Percentiles rank a stretch among this genome's conserved stretches.
Evolutionary conservation across 495 filamentous ascomycete species (phyloP).

Genomic region (Penicillium macrosclerotiorum): DNA sequence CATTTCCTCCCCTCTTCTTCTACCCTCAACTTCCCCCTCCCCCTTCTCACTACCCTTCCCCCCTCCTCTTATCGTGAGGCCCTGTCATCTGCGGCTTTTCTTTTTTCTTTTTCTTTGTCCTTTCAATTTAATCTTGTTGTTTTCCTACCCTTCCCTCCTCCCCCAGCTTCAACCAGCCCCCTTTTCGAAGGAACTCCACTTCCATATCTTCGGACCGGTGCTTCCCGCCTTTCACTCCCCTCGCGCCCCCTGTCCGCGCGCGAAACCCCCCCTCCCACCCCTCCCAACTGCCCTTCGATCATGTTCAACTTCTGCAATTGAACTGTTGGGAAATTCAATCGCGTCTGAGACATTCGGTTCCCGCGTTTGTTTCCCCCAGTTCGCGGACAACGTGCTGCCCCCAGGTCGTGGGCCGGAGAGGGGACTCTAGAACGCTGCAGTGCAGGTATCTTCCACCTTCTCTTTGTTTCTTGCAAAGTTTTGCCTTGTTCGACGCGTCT

Average conservation of each 20-base stretch:
- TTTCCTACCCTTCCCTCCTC: neutral
- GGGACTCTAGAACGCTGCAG: slow-evolving; percentile 25
- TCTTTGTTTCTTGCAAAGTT: slow-evolving; percentile 14
- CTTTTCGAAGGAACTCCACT: slow-evolving; percentile 57
- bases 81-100: slow-evolving; percentile 8
- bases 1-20: slow-evolving; percentile 5
- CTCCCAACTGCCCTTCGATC: slow-evolving; percentile 71
- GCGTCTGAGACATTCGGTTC: slow-evolving; percentile 59
- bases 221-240: slow-evolving; percentile 53
- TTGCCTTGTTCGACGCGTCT: slow-evolving; percentile 28
- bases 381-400: slow-evolving; percentile 20
- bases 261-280: slow-evolving; percentile 48
- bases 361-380: slow-evolving; percentile 45
- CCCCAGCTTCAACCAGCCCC: slow-evolving; percentile 42
- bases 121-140: too few species aligned
- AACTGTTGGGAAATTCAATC: slow-evolving; percentile 54
- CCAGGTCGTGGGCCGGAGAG: slow-evolving; percentile 15
- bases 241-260: slow-evolving; percentile 55
- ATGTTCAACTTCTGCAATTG: slow-evolving; percentile 55
- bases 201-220: slow-evolving; percentile 18
- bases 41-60: slow-evolving; percentile 2
- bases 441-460: slow-evolving; percentile 38
- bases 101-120: slow-evolving; percentile 7
- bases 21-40: slow-evolving; percentile 10
- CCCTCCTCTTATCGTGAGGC: slow-evolving; percentile 7